Evolutionary conservation across 495 filamentous ascomycete genomes (phyloP), one percentile per base, ranked within the genome.

Genomic region (Xylaria acuta): DNA sequence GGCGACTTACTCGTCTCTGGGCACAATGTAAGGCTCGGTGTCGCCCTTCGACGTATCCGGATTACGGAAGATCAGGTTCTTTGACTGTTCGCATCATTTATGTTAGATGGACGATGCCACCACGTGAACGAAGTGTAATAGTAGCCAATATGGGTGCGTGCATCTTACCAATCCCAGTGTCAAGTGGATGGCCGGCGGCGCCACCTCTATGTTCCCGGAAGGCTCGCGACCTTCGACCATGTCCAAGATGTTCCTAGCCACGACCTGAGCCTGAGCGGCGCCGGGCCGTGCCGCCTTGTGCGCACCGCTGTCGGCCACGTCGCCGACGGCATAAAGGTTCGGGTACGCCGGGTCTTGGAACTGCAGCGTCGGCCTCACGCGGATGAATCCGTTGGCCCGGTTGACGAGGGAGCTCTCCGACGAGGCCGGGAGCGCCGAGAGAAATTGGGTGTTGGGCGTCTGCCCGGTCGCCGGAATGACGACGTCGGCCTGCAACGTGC

Each of bases 301-400:
- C 2, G 85, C 83, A 4, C 85, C 84, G 0, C 87, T 87, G 43
- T 88, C 86, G 25, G 88, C 88, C 38, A 90, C 86, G 75, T 91
- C 89, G 2, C 89, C 89, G 12, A 89, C 82, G 0, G 88, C 88
- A 67, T 87, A 91, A 4, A 90, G 71, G 32, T 78, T 56, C 38
- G 71, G 32, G 65, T 69, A 67, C 25, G 79, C 47, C 11, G 73
- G 69, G 73, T 87, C 83, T 0, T 73, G 56, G 40, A 90, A 82
- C 71, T 90, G 89, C 78, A 90, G 80, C 0, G 88, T 91, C 5
- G 83, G 81, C 22, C 79, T 77, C 38, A 90, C 84, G 12, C 81
- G 83, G 70, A 91, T 84, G 43, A 83, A 84, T 1, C 85, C 84
- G 67, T 84, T 86, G 18, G 76, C 9, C 0, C 73, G 73, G 77